These are phyloP conservation scores for Chaetothyriales sp. DNA, from an alignment of 2,329 filamentous ascomycete genomes.

Conservation along the genomic window DNA sequence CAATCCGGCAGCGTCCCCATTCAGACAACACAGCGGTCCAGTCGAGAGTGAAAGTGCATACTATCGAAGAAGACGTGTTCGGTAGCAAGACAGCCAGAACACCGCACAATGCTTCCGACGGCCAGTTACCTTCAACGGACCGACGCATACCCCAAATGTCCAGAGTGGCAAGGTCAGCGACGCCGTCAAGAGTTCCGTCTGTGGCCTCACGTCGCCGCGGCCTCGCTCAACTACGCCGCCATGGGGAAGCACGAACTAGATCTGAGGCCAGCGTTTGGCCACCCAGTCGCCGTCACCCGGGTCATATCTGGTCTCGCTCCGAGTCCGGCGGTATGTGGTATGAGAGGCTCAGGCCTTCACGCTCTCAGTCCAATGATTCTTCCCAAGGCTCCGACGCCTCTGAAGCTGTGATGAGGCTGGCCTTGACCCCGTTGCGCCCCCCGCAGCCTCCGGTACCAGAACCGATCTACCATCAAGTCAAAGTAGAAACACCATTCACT, in stretches of 20 bases:
- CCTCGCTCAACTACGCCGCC: not conserved
- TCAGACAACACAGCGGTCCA: not conserved
- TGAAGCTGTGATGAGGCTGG: not conserved
- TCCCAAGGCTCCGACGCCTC: not conserved
- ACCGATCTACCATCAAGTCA: not conserved
- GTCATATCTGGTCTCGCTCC: slow-evolving; percentile 5
- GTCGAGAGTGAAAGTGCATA: slow-evolving; percentile 1
- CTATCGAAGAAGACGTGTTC: slow-evolving; percentile 1
- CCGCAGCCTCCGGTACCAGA: not conserved
- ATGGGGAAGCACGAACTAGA: not conserved
- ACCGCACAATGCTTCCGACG: not conserved
- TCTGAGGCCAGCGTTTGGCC: not conserved
- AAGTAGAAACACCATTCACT: slow-evolving; percentile 1
- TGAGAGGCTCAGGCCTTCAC: slow-evolving; percentile 4
- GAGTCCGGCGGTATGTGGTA: slow-evolving; percentile 8
- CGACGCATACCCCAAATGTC: not conserved
- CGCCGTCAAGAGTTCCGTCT: too few relatives aligned
- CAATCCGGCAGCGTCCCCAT: not conserved
- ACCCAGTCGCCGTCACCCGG: slow-evolving; percentile 1
- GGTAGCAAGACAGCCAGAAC: not conserved
- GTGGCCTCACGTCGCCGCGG: not conserved
- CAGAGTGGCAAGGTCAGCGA: not conserved
- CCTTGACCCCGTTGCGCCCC: not conserved
- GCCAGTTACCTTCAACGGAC: not conserved
- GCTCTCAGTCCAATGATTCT: not conserved